phyloP scores from a whole-genome alignment of 2,329 filamentous ascomycete species.

The Annulohypoxylon truncatum region DNA sequence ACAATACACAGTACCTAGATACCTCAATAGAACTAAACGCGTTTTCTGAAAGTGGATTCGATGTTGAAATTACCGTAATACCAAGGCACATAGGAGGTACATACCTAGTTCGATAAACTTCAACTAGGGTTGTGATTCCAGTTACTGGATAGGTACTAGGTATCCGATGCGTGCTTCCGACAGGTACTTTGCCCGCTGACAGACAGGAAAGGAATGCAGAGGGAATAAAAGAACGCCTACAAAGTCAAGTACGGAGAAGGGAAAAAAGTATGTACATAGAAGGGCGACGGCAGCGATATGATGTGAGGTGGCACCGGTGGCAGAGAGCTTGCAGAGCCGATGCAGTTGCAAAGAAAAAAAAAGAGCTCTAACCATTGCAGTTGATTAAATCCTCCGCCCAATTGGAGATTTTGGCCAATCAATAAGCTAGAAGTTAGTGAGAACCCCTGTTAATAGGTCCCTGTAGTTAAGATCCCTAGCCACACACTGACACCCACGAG shows the following conservation, averaged over 20 bases:
- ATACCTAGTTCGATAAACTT: constrained; percentile 9
- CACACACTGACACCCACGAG: constrained; percentile 35
- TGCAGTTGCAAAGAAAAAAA: constrained; percentile 17
- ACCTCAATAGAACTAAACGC: constrained; percentile 12
- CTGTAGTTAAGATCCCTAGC: constrained; percentile 32
- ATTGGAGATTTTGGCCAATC: constrained; percentile 31
- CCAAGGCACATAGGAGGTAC: constrained; percentile 14
- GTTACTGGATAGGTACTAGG: neutral
- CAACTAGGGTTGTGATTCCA: neutral
- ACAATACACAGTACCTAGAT: too few species aligned
- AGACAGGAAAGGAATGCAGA: neutral
- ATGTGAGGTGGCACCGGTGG: constrained; percentile 25
- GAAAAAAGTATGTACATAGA: neutral
- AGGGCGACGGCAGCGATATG: constrained; percentile 17
- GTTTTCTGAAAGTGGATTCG: constrained; percentile 19
- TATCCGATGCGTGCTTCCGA: constrained; percentile 26
- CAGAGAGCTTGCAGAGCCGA: constrained; percentile 29
- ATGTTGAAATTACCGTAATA: constrained; percentile 19
- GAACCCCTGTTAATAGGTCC: constrained; percentile 30
- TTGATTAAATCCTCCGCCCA: constrained; percentile 40
- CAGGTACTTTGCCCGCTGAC: neutral
- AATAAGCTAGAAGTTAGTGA: constrained; percentile 24
- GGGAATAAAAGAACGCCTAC: neutral
- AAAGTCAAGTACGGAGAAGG: neutral
- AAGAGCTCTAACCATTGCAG: constrained; percentile 28